Percentiles rank a stretch among this genome's conserved stretches.
Conservation (phyloP, 164 flowering plant genomes). For the Warburgia ugandensis region DNA sequence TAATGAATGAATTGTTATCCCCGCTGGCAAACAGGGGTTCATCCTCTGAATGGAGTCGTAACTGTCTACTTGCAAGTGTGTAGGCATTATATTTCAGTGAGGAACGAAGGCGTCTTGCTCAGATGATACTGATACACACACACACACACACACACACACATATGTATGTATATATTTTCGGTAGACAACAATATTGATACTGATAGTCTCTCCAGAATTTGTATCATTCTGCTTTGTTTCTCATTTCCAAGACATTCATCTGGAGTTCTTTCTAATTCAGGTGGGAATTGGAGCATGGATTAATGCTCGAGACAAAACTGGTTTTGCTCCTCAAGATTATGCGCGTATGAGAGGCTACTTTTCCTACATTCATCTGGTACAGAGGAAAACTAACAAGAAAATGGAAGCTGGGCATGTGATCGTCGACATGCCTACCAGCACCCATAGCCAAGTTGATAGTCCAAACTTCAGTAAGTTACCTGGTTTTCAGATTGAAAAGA, state of each 20-base stretch:
- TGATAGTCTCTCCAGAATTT: too few species aligned
- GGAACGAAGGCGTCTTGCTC: too few species aligned
- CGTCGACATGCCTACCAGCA: constrained; percentile 41
- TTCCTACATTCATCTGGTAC: constrained; percentile 61
- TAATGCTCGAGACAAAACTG: constrained; percentile 46
- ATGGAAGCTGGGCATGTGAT: constrained; percentile 36
- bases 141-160: too few species aligned
- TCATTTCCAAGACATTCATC: constrained; percentile 5
- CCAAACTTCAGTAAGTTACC: constrained; percentile 15
- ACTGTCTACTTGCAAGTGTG: too few species aligned
- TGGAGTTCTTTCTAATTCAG: constrained; percentile 27
- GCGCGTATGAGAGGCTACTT: constrained; percentile 53
- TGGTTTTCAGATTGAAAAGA: constrained; percentile 35
- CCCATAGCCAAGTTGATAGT: constrained; percentile 22
- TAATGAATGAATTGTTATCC: too few species aligned
- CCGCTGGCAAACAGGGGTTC: too few species aligned
- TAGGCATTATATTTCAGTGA: too few species aligned
- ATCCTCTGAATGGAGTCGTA: too few species aligned
- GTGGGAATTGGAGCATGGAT: constrained; percentile 79
- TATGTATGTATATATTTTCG: too few species aligned
- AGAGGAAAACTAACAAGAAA: constrained; percentile 42
- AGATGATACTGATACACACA: too few species aligned
- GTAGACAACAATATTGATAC: too few species aligned
- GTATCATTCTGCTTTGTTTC: too few species aligned
- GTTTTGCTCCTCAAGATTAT: constrained; percentile 67